Evolutionary conservation across 2,329 filamentous ascomycete species (phyloP).

Genomic region (Fusarium continuum): DNA sequence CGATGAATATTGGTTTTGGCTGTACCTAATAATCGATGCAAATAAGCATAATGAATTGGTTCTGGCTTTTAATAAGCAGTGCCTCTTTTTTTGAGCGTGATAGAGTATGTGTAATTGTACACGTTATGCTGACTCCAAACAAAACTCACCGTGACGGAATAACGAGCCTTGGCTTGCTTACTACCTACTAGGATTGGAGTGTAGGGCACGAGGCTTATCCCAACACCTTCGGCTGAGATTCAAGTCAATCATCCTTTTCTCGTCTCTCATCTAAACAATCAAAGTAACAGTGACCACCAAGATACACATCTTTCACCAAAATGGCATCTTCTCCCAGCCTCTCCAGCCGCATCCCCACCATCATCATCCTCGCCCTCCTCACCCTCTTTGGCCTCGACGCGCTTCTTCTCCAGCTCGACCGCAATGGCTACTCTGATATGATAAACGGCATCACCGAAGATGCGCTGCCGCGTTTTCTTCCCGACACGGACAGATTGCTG

Average conservation of each 20-base stretch:
- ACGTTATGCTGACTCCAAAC: background rate
- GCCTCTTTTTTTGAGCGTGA: background rate
- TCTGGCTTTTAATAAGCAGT: background rate
- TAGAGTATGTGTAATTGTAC: too few species aligned
- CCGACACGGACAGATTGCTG: slow-evolving; percentile 29
- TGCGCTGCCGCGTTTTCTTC: slow-evolving; percentile 29
- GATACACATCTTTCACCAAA: background rate
- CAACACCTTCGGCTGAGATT: background rate
- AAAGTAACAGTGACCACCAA: background rate
- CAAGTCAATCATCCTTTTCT: background rate
- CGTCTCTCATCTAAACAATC: background rate
- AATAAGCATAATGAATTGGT: background rate
- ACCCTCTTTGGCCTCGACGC: slow-evolving; percentile 36
- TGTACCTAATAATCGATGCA: background rate
- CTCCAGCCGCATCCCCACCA: slow-evolving; percentile 16
- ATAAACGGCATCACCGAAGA: slow-evolving; percentile 23
- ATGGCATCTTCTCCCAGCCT: slow-evolving; percentile 7
- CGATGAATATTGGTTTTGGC: slow-evolving; percentile 8
- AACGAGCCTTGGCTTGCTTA: background rate
- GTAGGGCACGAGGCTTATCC: too few species aligned
- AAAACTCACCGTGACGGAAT: background rate
- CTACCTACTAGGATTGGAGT: too few species aligned
- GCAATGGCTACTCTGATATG: slow-evolving; percentile 35
- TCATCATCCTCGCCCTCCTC: slow-evolving; percentile 26
- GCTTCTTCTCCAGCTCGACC: slow-evolving; percentile 34